phyloP scores from a whole-genome alignment of 1,284 basidiomycete species.

The Vanrija pseudolonga region DNA sequence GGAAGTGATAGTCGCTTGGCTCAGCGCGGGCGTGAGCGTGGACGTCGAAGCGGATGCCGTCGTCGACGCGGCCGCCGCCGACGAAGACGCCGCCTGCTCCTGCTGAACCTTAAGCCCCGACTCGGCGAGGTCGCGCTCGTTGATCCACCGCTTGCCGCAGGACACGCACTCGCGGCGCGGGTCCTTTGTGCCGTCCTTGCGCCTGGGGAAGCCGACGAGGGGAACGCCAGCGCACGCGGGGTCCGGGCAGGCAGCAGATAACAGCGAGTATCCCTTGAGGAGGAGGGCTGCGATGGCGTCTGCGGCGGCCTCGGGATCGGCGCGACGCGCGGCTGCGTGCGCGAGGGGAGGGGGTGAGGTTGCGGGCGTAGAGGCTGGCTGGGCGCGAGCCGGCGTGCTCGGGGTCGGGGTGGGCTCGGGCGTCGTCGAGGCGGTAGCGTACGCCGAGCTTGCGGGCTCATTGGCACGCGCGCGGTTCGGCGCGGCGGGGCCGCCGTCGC shows the following conservation, averaged over 20 bases:
- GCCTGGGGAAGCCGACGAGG: constrained; percentile 44
- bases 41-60: not conserved
- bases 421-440: not conserved
- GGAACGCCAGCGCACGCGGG: constrained; percentile 41
- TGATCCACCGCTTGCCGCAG: constrained; percentile 37
- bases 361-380: not conserved
- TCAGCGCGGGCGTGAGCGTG: not conserved
- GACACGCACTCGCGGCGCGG: constrained; percentile 36
- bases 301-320: constrained; percentile 30
- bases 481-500: constrained; percentile 44
- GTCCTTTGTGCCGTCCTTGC: constrained; percentile 30
- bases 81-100: not conserved
- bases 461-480: not conserved
- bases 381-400: not conserved
- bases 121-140: constrained; percentile 21
- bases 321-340: constrained; percentile 4
- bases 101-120: constrained; percentile 1
- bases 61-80: no score
- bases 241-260: constrained; percentile 39
- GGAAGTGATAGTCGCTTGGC: not conserved
- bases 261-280: constrained; percentile 44
- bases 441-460: not conserved
- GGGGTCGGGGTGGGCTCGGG: not conserved
- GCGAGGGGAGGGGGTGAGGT: not conserved
- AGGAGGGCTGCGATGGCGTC: constrained; percentile 38